Conservation (phyloP, 192 early-diverging fungal species). For the Fimicolochytrium jonesii region DNA sequence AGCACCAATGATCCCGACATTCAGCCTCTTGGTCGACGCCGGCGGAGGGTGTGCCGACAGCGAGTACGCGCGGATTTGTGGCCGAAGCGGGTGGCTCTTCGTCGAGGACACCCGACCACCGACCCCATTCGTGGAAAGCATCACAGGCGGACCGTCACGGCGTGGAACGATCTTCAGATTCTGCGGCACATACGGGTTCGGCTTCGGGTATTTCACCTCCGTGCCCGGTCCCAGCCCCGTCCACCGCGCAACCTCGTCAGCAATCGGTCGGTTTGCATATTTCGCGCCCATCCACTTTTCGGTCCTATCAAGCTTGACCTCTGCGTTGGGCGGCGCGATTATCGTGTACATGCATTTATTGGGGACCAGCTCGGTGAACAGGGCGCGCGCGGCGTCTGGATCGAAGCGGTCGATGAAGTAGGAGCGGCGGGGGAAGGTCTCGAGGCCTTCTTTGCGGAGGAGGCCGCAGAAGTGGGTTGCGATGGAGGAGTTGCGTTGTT, state of each 20-base stretch:
- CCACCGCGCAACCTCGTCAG: neutral
- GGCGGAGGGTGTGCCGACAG: constrained; percentile 6
- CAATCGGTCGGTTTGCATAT: constrained; percentile 18
- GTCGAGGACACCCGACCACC: no score
- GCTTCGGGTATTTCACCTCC: constrained; percentile 16
- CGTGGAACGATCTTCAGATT: constrained; percentile 20
- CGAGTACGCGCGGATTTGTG: constrained; percentile 8
- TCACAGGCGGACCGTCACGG: neutral
- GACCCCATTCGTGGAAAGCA: no score
- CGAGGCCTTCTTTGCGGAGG: constrained; percentile 32
- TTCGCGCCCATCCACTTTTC: constrained; percentile 45
- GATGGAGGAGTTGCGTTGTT: constrained; percentile 25
- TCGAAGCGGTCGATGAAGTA: constrained; percentile 28
- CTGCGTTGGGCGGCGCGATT: constrained; percentile 13
- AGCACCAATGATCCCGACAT: constrained; percentile 25
- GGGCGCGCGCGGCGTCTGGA: neutral
- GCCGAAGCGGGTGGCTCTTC: no score
- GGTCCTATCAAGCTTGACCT: constrained; percentile 4
- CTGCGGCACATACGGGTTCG: constrained; percentile 32
- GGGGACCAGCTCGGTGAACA: constrained; percentile 19
- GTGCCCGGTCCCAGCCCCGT: neutral
- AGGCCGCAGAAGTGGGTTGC: constrained; percentile 20
- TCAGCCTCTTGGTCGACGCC: constrained; percentile 5
- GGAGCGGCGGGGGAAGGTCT: constrained; percentile 28
- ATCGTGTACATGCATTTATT: constrained; percentile 19